These are phyloP conservation scores for Monosporascus sp. DNA, from an alignment of 2,329 filamentous ascomycete species.

Conservation along the genomic window DNA sequence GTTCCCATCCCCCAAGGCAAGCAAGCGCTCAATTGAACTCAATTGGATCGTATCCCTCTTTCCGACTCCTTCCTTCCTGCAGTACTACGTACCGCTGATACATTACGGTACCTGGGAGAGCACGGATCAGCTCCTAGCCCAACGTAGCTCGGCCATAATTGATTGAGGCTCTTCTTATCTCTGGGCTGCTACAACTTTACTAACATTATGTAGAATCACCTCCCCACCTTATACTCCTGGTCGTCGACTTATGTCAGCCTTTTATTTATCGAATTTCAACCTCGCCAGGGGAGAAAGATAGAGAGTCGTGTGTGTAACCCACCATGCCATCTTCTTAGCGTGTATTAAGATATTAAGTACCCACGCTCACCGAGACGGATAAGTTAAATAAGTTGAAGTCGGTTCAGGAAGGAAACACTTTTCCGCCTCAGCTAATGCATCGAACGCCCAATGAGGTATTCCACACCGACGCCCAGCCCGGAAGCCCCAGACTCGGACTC, in stretches of 20 bases:
- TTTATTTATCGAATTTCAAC: too few relatives aligned
- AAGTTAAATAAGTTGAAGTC: too few relatives aligned
- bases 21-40: neutral
- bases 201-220: too few relatives aligned
- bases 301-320: too few relatives aligned
- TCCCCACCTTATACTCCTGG: too few relatives aligned
- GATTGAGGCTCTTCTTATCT: neutral
- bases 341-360: neutral
- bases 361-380: neutral
- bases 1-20: neutral
- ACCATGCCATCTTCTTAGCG: neutral
- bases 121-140: neutral
- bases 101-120: neutral
- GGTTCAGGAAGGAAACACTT: too few relatives aligned
- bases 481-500: neutral
- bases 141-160: neutral
- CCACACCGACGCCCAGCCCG: neutral
- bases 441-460: neutral
- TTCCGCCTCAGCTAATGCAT: neutral
- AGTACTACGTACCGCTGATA: neutral
- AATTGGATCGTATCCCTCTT: neutral
- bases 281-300: too few relatives aligned
- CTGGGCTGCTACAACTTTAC: neutral
- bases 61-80: neutral
- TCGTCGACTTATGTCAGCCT: too few relatives aligned